Evolutionary conservation across 305 asterid species (phyloP).

Genomic region (Coffea humblotiana): DNA sequence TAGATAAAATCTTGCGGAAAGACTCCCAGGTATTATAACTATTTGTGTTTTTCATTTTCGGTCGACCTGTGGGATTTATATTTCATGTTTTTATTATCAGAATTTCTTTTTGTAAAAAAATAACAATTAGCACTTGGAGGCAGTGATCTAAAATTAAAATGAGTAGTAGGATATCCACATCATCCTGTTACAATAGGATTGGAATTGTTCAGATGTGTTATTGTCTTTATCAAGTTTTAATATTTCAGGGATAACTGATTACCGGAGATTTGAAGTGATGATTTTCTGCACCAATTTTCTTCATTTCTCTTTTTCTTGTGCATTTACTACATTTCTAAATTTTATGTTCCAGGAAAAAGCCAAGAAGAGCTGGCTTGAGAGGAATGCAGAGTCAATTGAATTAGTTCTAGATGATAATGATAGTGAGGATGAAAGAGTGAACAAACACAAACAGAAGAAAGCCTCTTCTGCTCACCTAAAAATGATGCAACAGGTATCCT

Average conservation of each 20-base stretch:
- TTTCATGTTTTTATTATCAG: not conserved
- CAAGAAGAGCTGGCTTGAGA: slow-evolving; percentile 75
- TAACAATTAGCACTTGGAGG: slow-evolving; percentile 1
- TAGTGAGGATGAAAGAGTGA: slow-evolving; percentile 88
- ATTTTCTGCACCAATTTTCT: not conserved
- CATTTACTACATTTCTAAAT: slow-evolving; percentile 5
- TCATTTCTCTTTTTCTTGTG: not conserved
- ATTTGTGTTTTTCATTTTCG: not conserved
- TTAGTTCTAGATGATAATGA: slow-evolving; percentile 74
- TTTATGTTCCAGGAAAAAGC: slow-evolving; percentile 69
- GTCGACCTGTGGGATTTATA: not conserved
- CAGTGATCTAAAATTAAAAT: not conserved
- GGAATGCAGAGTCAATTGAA: slow-evolving; percentile 81
- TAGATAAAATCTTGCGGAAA: slow-evolving; percentile 77
- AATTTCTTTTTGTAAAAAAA: not conserved
- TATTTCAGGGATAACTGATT: not conserved
- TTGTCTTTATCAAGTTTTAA: not conserved
- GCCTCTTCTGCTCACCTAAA: slow-evolving; percentile 62
- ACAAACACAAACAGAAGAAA: slow-evolving; percentile 62
- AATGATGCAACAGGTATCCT: slow-evolving; percentile 72
- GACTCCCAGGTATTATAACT: slow-evolving; percentile 64
- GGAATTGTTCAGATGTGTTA: not conserved
- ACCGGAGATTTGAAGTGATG: not conserved
- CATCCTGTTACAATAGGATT: not conserved
- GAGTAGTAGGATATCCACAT: not conserved